Conservation (phyloP, 345 rosid genomes). For the Melaleuca quinquenervia region DNA sequence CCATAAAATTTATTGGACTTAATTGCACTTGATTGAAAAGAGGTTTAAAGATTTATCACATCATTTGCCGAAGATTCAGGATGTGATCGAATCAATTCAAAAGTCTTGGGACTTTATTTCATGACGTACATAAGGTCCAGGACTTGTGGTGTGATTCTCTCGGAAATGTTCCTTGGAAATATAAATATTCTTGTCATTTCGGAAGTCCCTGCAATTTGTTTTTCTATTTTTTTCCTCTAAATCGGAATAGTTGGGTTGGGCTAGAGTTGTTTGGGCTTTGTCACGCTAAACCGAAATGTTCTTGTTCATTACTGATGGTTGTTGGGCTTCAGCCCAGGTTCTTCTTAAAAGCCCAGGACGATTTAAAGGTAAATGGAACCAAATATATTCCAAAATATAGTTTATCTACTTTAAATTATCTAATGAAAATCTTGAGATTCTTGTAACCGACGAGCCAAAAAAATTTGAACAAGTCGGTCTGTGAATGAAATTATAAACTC, state of each 20-base stretch:
- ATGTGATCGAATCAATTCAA: neutral
- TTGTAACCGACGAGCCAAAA: neutral
- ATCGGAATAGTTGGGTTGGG: neutral
- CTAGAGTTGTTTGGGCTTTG: neutral
- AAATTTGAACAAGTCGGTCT: fast-evolving
- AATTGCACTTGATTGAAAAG: neutral
- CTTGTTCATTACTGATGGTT: neutral
- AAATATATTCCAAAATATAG: neutral
- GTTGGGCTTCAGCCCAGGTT: neutral
- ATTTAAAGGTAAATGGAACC: neutral
- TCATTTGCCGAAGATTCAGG: neutral
- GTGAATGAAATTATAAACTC: neutral
- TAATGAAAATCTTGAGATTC: neutral
- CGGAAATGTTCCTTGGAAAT: neutral
- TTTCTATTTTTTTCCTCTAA: neutral
- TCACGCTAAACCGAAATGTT: neutral
- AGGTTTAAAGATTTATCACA: neutral
- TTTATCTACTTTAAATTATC: neutral
- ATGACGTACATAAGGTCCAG: neutral
- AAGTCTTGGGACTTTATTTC: neutral
- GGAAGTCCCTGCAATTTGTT: neutral
- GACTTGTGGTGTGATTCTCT: neutral
- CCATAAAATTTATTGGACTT: neutral
- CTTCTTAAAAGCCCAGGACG: neutral
- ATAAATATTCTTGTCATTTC: neutral